These are phyloP conservation scores for Lathyrus oleraceus DNA, from an alignment of 306 rosid species.

Conservation along the genomic window DNA sequence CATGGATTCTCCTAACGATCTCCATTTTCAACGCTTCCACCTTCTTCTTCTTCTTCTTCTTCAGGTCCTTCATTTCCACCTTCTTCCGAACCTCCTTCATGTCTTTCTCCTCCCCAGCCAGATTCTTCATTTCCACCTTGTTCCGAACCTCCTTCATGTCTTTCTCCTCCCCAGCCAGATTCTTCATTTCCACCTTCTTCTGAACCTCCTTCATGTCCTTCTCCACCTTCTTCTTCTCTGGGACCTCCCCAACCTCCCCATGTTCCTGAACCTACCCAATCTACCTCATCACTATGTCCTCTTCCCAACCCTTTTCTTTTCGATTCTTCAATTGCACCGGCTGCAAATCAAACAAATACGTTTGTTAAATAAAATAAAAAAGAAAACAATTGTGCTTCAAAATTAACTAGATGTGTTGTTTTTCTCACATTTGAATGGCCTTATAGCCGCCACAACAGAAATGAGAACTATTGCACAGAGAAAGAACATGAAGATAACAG, in stretches of 20 bases:
- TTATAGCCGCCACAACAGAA: background rate
- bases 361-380: background rate
- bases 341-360: background rate
- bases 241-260: background rate
- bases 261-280: background rate
- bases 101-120: too few species aligned
- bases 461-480: background rate
- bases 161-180: too few species aligned
- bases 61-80: background rate
- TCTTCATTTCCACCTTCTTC: too few species aligned
- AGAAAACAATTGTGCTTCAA: background rate
- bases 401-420: background rate
- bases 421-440: background rate
- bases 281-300: background rate
- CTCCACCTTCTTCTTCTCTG: background rate
- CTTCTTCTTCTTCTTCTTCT: background rate
- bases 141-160: too few species aligned
- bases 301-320: background rate
- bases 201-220: too few species aligned
- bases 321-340: background rate
- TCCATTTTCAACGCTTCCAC: background rate
- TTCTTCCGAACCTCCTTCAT: too few species aligned
- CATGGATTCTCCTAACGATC: too few species aligned
- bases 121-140: too few species aligned
- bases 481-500: background rate